These are phyloP conservation scores for Allium cepa DNA, from an alignment of 106 monocot genomes.

Conservation along the genomic window DNA sequence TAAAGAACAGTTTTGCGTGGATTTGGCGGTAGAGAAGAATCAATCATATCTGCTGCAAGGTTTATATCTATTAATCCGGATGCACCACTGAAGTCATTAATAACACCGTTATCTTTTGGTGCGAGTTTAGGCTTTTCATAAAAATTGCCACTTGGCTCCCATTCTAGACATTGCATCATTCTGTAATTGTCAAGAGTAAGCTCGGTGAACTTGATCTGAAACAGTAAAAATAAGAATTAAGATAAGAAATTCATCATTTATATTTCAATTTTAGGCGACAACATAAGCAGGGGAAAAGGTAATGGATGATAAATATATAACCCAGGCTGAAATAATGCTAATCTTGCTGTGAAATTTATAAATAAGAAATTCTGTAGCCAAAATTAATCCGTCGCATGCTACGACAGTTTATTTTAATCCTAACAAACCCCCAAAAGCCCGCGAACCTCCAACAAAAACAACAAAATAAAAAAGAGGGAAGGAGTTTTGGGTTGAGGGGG, in stretches of 20 bases:
- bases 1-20: constrained; percentile 77
- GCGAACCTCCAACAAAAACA: too few species aligned
- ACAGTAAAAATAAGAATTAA: constrained; percentile 2
- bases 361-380: too few species aligned
- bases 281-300: constrained; percentile 1
- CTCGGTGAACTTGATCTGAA: constrained; percentile 90
- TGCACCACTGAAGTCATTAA: constrained; percentile 70
- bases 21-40: constrained; percentile 75
- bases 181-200: constrained; percentile 86
- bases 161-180: constrained; percentile 92
- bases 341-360: too few species aligned
- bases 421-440: too few species aligned
- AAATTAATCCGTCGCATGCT: too few species aligned
- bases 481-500: too few species aligned
- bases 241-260: background rate
- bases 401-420: too few species aligned
- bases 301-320: background rate
- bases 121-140: constrained; percentile 45
- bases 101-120: constrained; percentile 51
- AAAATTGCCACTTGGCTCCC: constrained; percentile 80
- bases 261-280: background rate
- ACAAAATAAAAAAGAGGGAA: too few species aligned
- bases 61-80: constrained; percentile 90
- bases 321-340: too few species aligned
- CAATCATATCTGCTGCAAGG: constrained; percentile 77